phyloP scores from a whole-genome alignment of 2,329 filamentous ascomycete genomes.

The Paraphaeosphaeria minitans region DNA sequence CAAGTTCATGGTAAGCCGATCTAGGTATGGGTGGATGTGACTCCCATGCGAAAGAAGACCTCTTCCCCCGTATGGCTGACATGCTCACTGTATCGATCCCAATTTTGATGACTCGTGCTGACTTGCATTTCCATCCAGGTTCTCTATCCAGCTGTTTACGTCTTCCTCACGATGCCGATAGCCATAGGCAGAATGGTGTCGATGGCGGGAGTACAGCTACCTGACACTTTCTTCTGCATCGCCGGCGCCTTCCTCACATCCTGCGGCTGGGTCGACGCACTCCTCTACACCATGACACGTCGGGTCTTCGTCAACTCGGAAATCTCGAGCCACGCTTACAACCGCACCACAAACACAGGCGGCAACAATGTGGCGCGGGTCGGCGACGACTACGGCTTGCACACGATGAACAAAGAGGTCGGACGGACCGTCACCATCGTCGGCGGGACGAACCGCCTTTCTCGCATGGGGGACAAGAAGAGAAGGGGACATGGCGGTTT shows the following conservation, averaged over 20 bases:
- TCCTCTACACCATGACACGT: slow-evolving; percentile 51
- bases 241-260: slow-evolving; percentile 63
- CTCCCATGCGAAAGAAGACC: background rate
- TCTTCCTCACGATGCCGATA: slow-evolving; percentile 68
- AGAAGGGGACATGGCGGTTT: slow-evolving; percentile 24
- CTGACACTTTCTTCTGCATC: slow-evolving; percentile 62
- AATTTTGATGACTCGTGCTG: background rate
- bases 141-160: slow-evolving; percentile 70
- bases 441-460: slow-evolving; percentile 37
- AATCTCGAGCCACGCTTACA: slow-evolving; percentile 33
- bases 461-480: slow-evolving; percentile 33
- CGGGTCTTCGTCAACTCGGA: slow-evolving; percentile 45
- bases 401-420: slow-evolving; percentile 38
- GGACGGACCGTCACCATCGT: slow-evolving; percentile 44
- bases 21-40: background rate
- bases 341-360: slow-evolving; percentile 27
- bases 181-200: slow-evolving; percentile 52
- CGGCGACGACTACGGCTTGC: slow-evolving; percentile 32
- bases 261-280: slow-evolving; percentile 52
- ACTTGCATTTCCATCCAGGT: slow-evolving; percentile 34
- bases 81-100: background rate
- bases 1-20: slow-evolving; percentile 55
- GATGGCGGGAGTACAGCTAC: slow-evolving; percentile 49
- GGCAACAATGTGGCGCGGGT: slow-evolving; percentile 24
- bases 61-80: background rate